A percentile compares a stretch with the other conserved stretches of the same genome.
phyloP scores from a whole-genome alignment of 495 filamentous ascomycete species.

The Aspergillus mulundensis region DNA sequence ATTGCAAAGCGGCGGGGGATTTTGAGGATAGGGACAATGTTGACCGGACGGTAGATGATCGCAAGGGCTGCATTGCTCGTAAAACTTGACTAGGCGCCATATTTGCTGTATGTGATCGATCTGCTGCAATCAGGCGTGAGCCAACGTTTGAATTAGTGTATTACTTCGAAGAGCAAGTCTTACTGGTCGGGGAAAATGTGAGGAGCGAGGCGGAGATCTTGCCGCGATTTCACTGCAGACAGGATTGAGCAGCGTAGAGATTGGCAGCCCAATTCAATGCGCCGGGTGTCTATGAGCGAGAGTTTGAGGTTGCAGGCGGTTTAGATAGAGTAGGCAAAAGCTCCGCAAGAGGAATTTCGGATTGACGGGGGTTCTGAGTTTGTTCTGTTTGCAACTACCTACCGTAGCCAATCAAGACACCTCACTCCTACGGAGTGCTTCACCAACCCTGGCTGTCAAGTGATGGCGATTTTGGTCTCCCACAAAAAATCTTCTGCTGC shows the following conservation, averaged over 20 bases:
- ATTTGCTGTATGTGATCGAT: neutral
- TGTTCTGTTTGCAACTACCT: conserved; percentile 10
- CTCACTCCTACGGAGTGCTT: neutral
- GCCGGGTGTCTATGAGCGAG: neutral
- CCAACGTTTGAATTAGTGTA: neutral
- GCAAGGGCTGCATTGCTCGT: conserved; percentile 36
- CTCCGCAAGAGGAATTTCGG: conserved; percentile 43
- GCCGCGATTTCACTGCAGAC: neutral
- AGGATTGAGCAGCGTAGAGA: neutral
- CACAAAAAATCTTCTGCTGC: no score
- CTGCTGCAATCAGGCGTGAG: neutral
- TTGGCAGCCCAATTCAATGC: neutral
- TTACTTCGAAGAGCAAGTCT: neutral
- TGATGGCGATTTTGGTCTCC: neutral
- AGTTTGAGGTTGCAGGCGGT: conserved; percentile 2
- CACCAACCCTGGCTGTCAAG: neutral
- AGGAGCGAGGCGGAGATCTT: neutral
- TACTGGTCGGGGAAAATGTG: neutral
- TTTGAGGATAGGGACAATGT: conserved; percentile 23
- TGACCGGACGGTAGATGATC: conserved; percentile 28
- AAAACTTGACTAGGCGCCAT: conserved; percentile 37
- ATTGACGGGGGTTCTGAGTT: conserved; percentile 8
- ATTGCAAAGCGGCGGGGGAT: conserved; percentile 19
- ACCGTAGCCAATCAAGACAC: neutral
- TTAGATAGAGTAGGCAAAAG: neutral